Conservation (phyloP, 768 basidiomycete genomes). For the Astraeus odoratus region DNA sequence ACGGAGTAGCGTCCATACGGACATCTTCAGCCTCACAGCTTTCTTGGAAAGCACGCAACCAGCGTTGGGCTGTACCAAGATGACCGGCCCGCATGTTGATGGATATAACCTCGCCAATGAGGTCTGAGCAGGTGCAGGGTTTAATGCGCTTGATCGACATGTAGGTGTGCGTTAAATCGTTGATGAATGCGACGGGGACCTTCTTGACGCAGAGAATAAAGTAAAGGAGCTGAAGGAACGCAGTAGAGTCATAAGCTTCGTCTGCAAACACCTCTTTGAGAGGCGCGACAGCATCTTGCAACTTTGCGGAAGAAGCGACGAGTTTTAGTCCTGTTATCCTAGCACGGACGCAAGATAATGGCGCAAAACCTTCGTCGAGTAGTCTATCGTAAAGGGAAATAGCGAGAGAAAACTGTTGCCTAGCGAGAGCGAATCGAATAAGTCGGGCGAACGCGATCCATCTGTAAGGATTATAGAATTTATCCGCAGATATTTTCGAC, state of each 20-base stretch:
- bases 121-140: constrained; percentile 22
- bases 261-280: constrained; percentile 13
- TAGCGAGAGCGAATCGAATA: constrained; percentile 35
- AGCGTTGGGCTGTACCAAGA: constrained; percentile 23
- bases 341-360: constrained; percentile 32
- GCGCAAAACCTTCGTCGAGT: constrained; percentile 32
- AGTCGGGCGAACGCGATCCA: constrained; percentile 30
- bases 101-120: constrained; percentile 33
- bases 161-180: constrained; percentile 18
- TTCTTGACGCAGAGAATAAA: constrained; percentile 14
- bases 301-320: constrained; percentile 3
- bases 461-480: constrained; percentile 24
- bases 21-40: constrained; percentile 13
- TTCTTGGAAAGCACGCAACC: constrained; percentile 22
- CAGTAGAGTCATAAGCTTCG: constrained; percentile 12
- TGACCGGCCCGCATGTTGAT: constrained; percentile 29
- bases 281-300: not conserved
- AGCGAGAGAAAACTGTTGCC: constrained; percentile 32
- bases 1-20: constrained; percentile 21
- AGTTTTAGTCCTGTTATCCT: constrained; percentile 34
- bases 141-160: constrained; percentile 11
- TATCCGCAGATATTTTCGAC: constrained; percentile 14
- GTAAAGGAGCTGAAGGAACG: constrained; percentile 23
- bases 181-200: constrained; percentile 11
- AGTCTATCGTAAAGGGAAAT: constrained; percentile 36